phyloP scores from a whole-genome alignment of 148 eudicot genomes.

The Pharnaceum exiguum region DNA sequence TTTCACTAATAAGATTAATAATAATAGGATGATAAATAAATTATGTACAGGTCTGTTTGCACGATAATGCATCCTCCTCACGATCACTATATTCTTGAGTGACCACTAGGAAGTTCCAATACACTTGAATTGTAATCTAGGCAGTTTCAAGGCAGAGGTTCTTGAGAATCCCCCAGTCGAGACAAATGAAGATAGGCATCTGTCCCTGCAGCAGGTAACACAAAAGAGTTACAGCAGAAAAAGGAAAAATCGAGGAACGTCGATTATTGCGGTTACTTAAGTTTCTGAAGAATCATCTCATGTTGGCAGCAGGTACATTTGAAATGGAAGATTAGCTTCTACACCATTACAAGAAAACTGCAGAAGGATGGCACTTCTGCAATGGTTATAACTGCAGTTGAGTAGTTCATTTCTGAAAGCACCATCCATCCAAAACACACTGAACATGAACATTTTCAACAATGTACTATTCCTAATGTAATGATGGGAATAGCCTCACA shows the following conservation, averaged over 20 bases:
- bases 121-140: background rate
- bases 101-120: background rate
- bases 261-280: background rate
- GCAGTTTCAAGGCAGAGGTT: constrained; percentile 61
- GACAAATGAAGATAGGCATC: constrained; percentile 96
- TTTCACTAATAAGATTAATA: background rate
- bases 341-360: too few relatives aligned
- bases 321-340: too few relatives aligned
- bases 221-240: background rate
- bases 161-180: constrained; percentile 94
- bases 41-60: constrained; percentile 4
- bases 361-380: too few relatives aligned
- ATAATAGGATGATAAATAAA: background rate
- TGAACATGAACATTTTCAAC: too few relatives aligned
- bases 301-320: too few relatives aligned
- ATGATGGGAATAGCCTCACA: too few relatives aligned
- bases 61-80: background rate
- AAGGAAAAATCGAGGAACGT: background rate
- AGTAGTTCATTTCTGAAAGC: too few relatives aligned
- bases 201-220: constrained; percentile 50
- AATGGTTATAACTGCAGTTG: too few relatives aligned
- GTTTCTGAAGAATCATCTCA: background rate
- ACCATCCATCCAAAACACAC: too few relatives aligned
- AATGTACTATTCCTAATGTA: too few relatives aligned
- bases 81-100: background rate